Evolutionary conservation across 768 basidiomycete species (phyloP).

Genomic region (Pulveroboletus sp.): DNA sequence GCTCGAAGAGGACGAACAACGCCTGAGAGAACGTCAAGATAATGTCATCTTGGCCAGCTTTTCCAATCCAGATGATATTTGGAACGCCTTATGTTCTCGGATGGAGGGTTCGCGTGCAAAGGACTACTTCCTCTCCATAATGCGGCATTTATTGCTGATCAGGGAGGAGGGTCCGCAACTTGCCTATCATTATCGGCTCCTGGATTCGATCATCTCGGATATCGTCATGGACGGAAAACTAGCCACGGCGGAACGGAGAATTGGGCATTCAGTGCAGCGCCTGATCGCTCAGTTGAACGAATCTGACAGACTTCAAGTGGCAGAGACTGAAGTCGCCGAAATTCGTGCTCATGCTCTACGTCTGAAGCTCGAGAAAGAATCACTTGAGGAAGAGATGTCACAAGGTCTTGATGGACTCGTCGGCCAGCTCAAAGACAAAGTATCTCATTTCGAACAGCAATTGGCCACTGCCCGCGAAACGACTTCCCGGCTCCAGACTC

Average conservation of each 20-base stretch:
- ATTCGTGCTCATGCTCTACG: slow-evolving; percentile 59
- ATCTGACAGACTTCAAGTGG: slow-evolving; percentile 73
- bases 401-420: slow-evolving; percentile 81
- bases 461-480: slow-evolving; percentile 75
- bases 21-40: slow-evolving; percentile 69
- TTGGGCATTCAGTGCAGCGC: slow-evolving; percentile 86
- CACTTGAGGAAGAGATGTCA: slow-evolving; percentile 74
- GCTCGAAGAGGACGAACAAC: slow-evolving; percentile 71
- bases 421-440: slow-evolving; percentile 70
- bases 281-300: slow-evolving; percentile 89
- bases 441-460: slow-evolving; percentile 70
- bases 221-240: slow-evolving; percentile 91
- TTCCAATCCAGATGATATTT: slow-evolving; percentile 80
- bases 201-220: slow-evolving; percentile 85
- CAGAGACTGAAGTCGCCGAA: slow-evolving; percentile 71
- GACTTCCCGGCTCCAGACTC: slow-evolving; percentile 67
- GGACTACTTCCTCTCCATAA: slow-evolving; percentile 86
- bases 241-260: slow-evolving; percentile 73
- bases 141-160: slow-evolving; percentile 91
- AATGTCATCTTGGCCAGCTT: slow-evolving; percentile 73
- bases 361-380: slow-evolving; percentile 77
- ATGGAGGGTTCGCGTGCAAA: slow-evolving; percentile 74
- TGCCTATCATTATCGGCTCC: slow-evolving; percentile 84
- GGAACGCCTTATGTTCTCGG: slow-evolving; percentile 71
- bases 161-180: slow-evolving; percentile 81